Conservation (phyloP, 139 green algal species). For the Marvania coccoides region DNA sequence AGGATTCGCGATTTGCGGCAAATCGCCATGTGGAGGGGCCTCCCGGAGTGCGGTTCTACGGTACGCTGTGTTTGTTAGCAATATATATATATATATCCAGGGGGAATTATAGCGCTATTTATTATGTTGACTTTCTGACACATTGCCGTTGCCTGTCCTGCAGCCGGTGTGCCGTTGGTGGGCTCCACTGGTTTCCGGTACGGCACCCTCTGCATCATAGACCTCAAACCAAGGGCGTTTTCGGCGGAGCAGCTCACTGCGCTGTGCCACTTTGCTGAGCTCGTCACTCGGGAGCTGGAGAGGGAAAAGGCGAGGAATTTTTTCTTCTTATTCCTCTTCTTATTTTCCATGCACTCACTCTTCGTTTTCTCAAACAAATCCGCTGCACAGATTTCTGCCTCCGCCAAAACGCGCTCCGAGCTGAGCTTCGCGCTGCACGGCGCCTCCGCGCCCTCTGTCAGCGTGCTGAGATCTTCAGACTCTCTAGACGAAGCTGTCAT, state of each 20-base stretch:
- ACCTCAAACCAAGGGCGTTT: constrained; percentile 50
- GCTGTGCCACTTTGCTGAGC: constrained; percentile 71
- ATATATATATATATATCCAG: too few relatives aligned
- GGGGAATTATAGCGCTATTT: too few relatives aligned
- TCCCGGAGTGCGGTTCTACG: constrained; percentile 73
- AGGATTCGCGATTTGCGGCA: constrained; percentile 54
- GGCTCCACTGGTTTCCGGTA: constrained; percentile 47
- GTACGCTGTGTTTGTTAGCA: too few relatives aligned
- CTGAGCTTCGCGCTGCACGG: background rate
- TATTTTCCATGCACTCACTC: too few relatives aligned
- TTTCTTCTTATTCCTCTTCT: too few relatives aligned
- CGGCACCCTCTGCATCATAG: constrained; percentile 70
- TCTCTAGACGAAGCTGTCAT: constrained; percentile 67
- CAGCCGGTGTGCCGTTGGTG: constrained; percentile 69
- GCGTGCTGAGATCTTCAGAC: constrained; percentile 51
- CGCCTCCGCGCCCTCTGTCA: background rate
- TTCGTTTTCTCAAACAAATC: too few relatives aligned
- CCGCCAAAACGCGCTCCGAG: background rate
- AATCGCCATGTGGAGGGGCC: constrained; percentile 53
- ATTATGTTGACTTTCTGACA: too few relatives aligned
- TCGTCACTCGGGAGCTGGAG: constrained; percentile 79
- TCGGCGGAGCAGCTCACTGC: constrained; percentile 52
- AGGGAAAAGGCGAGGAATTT: too few relatives aligned
- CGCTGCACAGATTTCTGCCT: too few relatives aligned
- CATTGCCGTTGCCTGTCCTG: too few relatives aligned